phyloP scores from a whole-genome alignment of 2,329 filamentous ascomycete species.

The Capronia americana region DNA sequence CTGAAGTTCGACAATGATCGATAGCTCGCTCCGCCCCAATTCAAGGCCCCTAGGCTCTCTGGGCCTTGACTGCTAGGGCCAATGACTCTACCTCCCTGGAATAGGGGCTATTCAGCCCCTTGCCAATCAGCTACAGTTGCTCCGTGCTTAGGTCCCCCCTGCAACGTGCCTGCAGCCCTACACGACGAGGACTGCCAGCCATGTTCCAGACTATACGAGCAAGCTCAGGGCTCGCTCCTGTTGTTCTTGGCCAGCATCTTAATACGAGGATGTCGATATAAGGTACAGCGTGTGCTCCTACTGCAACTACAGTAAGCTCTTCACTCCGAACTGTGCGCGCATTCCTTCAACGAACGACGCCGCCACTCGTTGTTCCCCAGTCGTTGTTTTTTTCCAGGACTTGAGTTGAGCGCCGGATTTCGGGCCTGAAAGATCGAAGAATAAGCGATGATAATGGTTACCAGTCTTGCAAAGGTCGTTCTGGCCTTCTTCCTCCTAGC shows the following conservation, averaged over 20 bases:
- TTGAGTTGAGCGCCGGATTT: background rate
- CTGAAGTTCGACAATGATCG: background rate
- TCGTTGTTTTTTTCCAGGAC: background rate
- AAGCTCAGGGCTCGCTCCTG: background rate
- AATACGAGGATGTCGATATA: background rate
- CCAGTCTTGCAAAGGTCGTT: background rate
- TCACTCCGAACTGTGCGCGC: background rate
- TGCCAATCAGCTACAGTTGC: background rate
- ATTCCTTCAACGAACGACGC: too few species aligned
- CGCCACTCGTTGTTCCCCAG: background rate
- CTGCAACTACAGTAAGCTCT: background rate
- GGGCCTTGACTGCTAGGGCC: background rate
- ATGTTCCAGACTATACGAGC: background rate
- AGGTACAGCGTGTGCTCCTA: background rate
- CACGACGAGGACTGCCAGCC: background rate
- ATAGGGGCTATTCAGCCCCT: background rate
- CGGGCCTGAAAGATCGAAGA: background rate
- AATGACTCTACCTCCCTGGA: background rate
- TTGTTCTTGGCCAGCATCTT: background rate
- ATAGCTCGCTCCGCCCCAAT: background rate
- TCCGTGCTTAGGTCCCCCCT: too few species aligned
- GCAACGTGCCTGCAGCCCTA: background rate
- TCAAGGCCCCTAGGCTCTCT: background rate
- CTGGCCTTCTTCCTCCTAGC: conserved; percentile 4
- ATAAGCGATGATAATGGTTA: background rate